Percentiles rank a stretch among this genome's conserved stretches.
These are phyloP conservation scores for Pyrenopolyporus hunteri DNA, from an alignment of 495 filamentous ascomycete genomes.

Conservation along the genomic window DNA sequence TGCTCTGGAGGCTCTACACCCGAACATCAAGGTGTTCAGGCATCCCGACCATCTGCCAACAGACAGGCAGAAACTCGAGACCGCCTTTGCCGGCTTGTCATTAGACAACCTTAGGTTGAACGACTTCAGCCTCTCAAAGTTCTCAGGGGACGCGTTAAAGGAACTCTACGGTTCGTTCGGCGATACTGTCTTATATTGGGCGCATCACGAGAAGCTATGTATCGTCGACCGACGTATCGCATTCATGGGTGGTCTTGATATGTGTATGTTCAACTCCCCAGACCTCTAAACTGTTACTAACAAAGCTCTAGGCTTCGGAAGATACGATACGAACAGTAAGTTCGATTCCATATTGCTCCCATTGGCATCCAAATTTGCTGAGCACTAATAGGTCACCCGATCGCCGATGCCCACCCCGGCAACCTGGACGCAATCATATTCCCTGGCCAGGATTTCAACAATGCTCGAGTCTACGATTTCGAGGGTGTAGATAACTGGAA, in stretches of 20 bases:
- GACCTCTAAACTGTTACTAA: constrained; percentile 10
- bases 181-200: constrained; percentile 89
- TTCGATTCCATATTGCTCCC: neutral
- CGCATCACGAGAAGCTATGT: constrained; percentile 94
- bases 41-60: constrained; percentile 90
- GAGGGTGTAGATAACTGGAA: constrained; percentile 82
- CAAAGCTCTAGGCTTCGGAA: constrained; percentile 57
- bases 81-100: constrained; percentile 55
- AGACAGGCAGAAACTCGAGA: constrained; percentile 37
- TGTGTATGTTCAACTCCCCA: constrained; percentile 49
- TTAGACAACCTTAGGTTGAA: constrained; percentile 55
- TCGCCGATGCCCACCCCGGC: constrained; percentile 83
- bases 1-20: constrained; percentile 75
- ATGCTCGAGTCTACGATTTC: constrained; percentile 87
- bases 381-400: constrained; percentile 67
- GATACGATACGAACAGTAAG: constrained; percentile 65
- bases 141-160: constrained; percentile 71
- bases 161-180: constrained; percentile 79
- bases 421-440: constrained; percentile 78
- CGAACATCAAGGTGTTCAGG: constrained; percentile 89
- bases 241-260: constrained; percentile 88
- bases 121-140: constrained; percentile 57
- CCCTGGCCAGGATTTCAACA: constrained; percentile 95
- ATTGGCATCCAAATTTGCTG: neutral
- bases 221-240: constrained; percentile 78